Evolutionary conservation across 2,329 filamentous ascomycete genomes (phyloP).

Genomic region (Neonectria coccinea): DNA sequence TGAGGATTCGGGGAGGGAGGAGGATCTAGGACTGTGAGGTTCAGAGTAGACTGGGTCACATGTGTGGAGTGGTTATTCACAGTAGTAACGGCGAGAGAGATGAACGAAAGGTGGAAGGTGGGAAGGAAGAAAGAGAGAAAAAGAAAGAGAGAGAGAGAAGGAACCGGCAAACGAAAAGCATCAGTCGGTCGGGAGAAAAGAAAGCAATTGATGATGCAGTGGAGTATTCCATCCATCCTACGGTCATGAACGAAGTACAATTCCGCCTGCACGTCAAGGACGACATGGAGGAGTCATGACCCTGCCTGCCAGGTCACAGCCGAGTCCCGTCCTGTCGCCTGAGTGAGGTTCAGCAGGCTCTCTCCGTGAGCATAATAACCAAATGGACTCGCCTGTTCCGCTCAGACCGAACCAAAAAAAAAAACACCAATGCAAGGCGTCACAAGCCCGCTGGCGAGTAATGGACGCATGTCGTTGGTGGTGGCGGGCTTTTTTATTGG

Average conservation of each 20-base stretch:
- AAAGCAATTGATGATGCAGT: neutral
- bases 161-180: neutral
- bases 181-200: neutral
- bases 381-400: conserved; percentile 4
- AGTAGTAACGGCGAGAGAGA: conserved; percentile 13
- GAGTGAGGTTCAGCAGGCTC: neutral
- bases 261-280: neutral
- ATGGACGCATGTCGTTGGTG: conserved; percentile 19
- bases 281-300: neutral
- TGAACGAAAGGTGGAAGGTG: neutral
- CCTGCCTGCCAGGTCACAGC: neutral
- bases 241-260: neutral
- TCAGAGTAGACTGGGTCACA: neutral
- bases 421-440: conserved; percentile 14
- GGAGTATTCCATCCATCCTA: neutral
- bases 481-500: conserved; percentile 19
- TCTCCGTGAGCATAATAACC: neutral
- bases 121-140: neutral
- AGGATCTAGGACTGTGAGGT: conserved; percentile 11
- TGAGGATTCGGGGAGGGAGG: conserved; percentile 8
- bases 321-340: neutral
- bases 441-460: conserved; percentile 22
- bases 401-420: conserved; percentile 7
- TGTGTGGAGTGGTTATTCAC: conserved; percentile 10
- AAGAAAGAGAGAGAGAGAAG: neutral